Conservation (phyloP, 129 eudicot genomes). For the Heracleum sosnowskyi region DNA sequence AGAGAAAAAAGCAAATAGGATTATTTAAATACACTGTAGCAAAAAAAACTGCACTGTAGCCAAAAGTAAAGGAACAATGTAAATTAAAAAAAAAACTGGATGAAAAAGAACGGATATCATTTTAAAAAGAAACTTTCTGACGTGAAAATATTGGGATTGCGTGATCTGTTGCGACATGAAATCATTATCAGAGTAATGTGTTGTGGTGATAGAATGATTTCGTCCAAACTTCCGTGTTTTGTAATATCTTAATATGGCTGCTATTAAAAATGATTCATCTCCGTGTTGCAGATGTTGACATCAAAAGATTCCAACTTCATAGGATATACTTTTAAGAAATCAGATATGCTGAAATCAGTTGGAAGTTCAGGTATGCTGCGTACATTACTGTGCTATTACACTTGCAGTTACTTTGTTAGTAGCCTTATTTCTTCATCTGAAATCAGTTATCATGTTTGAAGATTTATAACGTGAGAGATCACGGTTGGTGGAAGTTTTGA, state of each 20-base stretch:
- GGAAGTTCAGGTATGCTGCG: slow-evolving; percentile 63
- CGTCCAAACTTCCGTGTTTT: not conserved
- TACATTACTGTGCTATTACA: not conserved
- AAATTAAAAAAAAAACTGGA: not conserved
- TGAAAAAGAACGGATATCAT: not conserved
- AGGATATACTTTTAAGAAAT: slow-evolving; percentile 83
- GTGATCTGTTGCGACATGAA: not conserved
- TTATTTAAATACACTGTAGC: too few relatives aligned
- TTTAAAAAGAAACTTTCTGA: too few relatives aligned
- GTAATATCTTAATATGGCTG: not conserved
- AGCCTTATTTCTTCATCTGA: not conserved
- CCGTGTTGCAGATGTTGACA: slow-evolving; percentile 70
- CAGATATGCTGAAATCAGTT: slow-evolving; percentile 74
- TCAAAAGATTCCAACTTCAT: slow-evolving; percentile 90
- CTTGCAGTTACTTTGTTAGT: not conserved
- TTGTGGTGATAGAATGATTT: not conserved
- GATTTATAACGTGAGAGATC: not conserved
- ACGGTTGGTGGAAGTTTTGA: not conserved
- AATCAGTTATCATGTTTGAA: not conserved
- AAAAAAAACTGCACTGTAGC: too few relatives aligned
- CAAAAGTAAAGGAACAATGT: not conserved
- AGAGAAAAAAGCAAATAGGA: not conserved
- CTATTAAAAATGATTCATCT: not conserved
- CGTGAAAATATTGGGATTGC: not conserved
- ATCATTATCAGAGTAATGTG: not conserved